A percentile compares a stretch with the other conserved stretches of the same genome.
These are phyloP conservation scores for Apiosordaria backusii DNA, from an alignment of 495 filamentous ascomycete species.

Conservation along the genomic window DNA sequence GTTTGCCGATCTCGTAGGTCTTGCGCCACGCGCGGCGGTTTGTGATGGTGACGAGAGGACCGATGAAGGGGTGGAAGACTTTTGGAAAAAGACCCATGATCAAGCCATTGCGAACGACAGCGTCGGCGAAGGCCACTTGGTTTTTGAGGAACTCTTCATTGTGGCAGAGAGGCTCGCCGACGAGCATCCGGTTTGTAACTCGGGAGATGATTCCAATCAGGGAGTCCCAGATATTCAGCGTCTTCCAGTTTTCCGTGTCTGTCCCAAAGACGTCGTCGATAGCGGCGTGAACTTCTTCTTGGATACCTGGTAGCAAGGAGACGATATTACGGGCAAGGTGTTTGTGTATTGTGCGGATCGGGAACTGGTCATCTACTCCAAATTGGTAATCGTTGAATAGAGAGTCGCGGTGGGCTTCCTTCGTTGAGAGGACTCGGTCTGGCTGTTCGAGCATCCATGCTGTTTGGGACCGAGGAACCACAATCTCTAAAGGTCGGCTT, in stretches of 20 bases:
- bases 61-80: slow-evolving; percentile 34
- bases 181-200: slow-evolving; percentile 33
- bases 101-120: slow-evolving; percentile 33
- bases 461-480: slow-evolving; percentile 34
- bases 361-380: slow-evolving; percentile 30
- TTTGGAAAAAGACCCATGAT: slow-evolving; percentile 36
- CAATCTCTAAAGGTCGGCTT: slow-evolving; percentile 33
- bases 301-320: slow-evolving; percentile 31
- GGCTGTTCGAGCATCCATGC: slow-evolving; percentile 38
- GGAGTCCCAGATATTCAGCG: slow-evolving; percentile 35
- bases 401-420: slow-evolving; percentile 31
- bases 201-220: slow-evolving; percentile 32
- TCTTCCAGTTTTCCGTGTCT: slow-evolving; percentile 33
- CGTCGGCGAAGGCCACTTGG: slow-evolving; percentile 35
- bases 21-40: slow-evolving; percentile 34
- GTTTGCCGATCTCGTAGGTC: slow-evolving; percentile 21
- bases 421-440: slow-evolving; percentile 30
- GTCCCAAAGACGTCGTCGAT: slow-evolving; percentile 31
- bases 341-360: slow-evolving; percentile 34
- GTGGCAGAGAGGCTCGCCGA: slow-evolving; percentile 27
- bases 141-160: slow-evolving; percentile 29
- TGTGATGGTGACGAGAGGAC: slow-evolving; percentile 23
- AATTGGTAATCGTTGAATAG: slow-evolving; percentile 35
- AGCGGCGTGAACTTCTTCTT: slow-evolving; percentile 31
- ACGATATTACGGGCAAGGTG: slow-evolving; percentile 34